Conservation (phyloP, 2,329 filamentous ascomycete genomes). For the Monosporascus ibericus region DNA sequence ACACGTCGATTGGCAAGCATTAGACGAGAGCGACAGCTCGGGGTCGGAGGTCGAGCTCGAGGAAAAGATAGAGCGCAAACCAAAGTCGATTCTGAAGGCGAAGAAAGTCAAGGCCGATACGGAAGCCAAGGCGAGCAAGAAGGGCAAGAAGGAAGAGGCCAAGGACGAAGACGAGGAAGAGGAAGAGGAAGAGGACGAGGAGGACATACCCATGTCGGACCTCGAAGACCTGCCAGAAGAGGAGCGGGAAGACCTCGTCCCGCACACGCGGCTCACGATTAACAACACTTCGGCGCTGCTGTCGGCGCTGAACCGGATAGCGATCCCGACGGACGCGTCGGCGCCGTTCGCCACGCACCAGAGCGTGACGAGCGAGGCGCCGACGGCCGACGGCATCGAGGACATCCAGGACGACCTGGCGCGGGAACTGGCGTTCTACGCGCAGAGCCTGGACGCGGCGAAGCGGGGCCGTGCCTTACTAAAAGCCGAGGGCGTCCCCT, state of each 20-base stretch:
- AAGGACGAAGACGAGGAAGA: constrained; percentile 50
- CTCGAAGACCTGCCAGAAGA: constrained; percentile 72
- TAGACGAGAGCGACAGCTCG: constrained; percentile 56
- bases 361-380: constrained; percentile 60
- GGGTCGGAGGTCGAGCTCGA: constrained; percentile 76
- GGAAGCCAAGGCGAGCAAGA: constrained; percentile 21
- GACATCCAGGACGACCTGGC: constrained; percentile 88
- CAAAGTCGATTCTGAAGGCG: constrained; percentile 35
- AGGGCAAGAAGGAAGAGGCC: constrained; percentile 35
- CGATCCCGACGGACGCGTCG: constrained; percentile 57
- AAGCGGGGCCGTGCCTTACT: constrained; percentile 66
- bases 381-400: constrained; percentile 60
- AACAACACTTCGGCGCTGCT: constrained; percentile 90
- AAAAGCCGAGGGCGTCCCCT: constrained; percentile 75
- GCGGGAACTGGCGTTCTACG: constrained; percentile 90
- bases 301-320: constrained; percentile 72
- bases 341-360: constrained; percentile 82
- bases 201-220: constrained; percentile 86
- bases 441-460: constrained; percentile 77
- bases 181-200: constrained; percentile 68
- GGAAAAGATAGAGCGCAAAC: constrained; percentile 56
- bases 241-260: constrained; percentile 79
- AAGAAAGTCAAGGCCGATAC: constrained; percentile 28
- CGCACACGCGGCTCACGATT: constrained; percentile 89
- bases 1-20: constrained; percentile 44